Percentiles rank a stretch among this genome's conserved stretches.
Conservation (phyloP, 805 yeast species). For the Pichia insulana region DNA sequence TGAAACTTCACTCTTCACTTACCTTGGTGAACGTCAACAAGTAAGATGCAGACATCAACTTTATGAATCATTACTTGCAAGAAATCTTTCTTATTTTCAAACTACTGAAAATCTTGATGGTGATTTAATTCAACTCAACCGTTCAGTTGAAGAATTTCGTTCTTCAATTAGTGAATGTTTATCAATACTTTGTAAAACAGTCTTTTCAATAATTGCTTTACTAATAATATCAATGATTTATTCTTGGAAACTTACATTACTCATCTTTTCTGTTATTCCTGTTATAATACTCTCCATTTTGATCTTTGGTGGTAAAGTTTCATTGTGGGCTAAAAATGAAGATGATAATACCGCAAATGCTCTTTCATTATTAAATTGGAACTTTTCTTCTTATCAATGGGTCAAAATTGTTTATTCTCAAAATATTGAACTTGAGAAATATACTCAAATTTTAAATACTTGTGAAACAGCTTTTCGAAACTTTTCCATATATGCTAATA, state of each 20-base stretch:
- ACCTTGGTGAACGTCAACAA: slow-evolving; percentile 65
- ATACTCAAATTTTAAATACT: slow-evolving; percentile 25
- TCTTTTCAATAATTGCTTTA: slow-evolving; percentile 45
- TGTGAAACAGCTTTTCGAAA: slow-evolving; percentile 35
- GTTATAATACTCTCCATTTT: slow-evolving; percentile 43
- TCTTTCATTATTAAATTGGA: slow-evolving; percentile 63
- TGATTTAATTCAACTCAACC: slow-evolving; percentile 50
- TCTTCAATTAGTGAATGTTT: slow-evolving; percentile 59
- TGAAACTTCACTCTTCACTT: slow-evolving; percentile 54
- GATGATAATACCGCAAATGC: slow-evolving; percentile 48
- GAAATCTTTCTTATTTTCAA: slow-evolving; percentile 58
- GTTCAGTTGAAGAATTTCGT: slow-evolving; percentile 69
- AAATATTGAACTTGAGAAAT: slow-evolving; percentile 37
- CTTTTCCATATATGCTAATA: slow-evolving; percentile 38
- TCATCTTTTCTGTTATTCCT: slow-evolving; percentile 71
- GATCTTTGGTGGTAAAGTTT: slow-evolving; percentile 43
- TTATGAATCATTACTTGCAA: slow-evolving; percentile 35
- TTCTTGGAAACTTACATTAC: slow-evolving; percentile 80
- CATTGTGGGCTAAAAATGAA: slow-evolving; percentile 42
- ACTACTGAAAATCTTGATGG: slow-evolving; percentile 50
- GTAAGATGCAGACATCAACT: slow-evolving; percentile 42
- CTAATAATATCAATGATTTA: slow-evolving; percentile 59
- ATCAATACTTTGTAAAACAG: slow-evolving; percentile 46
- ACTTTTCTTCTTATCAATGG: slow-evolving; percentile 47
- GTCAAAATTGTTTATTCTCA: slow-evolving; percentile 58